Evolutionary conservation across 2,329 filamentous ascomycete species (phyloP).

Genomic region (Ilyonectria destructans): DNA sequence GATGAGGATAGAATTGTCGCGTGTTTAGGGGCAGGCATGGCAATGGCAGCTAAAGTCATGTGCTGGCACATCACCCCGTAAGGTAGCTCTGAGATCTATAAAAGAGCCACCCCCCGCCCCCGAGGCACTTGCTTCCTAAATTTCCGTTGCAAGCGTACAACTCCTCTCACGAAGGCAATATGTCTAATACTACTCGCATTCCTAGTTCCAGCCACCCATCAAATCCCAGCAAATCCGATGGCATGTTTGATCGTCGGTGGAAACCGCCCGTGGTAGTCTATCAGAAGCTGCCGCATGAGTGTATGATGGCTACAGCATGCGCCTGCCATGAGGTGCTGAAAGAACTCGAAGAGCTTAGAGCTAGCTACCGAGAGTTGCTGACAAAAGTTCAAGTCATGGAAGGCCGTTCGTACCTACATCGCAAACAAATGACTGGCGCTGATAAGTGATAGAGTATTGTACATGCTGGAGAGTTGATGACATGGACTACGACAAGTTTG

Average conservation of each 20-base stretch:
- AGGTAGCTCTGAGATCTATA: constrained; percentile 3
- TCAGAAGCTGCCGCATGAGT: background rate
- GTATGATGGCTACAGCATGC: background rate
- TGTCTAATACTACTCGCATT: background rate
- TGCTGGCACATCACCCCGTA: background rate
- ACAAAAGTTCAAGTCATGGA: background rate
- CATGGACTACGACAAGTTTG: background rate
- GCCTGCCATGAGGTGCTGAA: background rate
- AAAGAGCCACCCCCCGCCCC: background rate
- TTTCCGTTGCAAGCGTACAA: background rate
- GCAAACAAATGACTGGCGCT: background rate
- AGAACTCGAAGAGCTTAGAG: background rate
- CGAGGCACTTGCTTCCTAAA: background rate
- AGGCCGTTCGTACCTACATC: background rate
- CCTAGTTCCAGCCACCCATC: background rate
- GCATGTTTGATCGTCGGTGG: background rate
- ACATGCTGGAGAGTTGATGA: background rate
- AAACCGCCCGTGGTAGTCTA: background rate
- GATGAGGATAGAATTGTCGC: background rate
- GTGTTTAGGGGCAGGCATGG: background rate
- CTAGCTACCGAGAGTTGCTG: background rate
- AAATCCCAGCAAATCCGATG: background rate
- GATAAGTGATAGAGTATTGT: background rate
- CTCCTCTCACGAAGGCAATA: background rate
- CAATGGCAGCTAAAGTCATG: background rate